A percentile compares a stretch with the other conserved stretches of the same genome.
These are phyloP conservation scores for Emericellopsis terricola DNA, from an alignment of 495 filamentous ascomycete species.

Conservation along the genomic window DNA sequence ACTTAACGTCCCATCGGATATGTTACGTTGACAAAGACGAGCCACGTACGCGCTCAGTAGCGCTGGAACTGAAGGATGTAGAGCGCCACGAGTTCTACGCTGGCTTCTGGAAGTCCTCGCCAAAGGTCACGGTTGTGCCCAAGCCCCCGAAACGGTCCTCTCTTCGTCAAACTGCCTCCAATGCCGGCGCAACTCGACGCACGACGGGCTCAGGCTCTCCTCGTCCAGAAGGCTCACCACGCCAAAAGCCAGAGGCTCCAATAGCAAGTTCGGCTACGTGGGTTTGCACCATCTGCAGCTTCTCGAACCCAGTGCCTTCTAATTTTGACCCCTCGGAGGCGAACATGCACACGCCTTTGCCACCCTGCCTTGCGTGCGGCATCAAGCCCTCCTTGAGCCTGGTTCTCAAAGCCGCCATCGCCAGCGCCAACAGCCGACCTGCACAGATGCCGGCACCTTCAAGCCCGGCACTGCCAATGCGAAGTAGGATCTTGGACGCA, in stretches of 20 bases:
- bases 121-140: conserved; percentile 78
- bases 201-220: conserved; percentile 26
- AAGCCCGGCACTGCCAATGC: neutral
- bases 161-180: conserved; percentile 22
- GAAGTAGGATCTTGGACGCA: too few species aligned
- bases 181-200: conserved; percentile 17
- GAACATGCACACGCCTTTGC: conserved; percentile 54
- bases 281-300: conserved; percentile 94
- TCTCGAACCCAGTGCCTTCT: conserved; percentile 86
- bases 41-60: conserved; percentile 68
- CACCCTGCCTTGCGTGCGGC: conserved; percentile 82
- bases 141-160: conserved; percentile 46
- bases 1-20: conserved; percentile 83
- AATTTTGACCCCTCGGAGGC: conserved; percentile 77
- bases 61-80: conserved; percentile 76
- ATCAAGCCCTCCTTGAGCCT: conserved; percentile 76
- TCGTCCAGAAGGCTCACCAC: conserved; percentile 25
- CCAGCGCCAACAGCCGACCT: conserved; percentile 39
- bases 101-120: conserved; percentile 86
- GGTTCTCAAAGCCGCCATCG: conserved; percentile 69
- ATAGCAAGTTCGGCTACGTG: conserved; percentile 58
- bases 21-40: conserved; percentile 90
- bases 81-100: conserved; percentile 87
- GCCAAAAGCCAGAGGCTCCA: conserved; percentile 26
- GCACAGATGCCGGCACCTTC: neutral